Evolutionary conservation across 2,329 filamentous ascomycete genomes (phyloP).

Genomic region (Dendrostoma leiphaemia): DNA sequence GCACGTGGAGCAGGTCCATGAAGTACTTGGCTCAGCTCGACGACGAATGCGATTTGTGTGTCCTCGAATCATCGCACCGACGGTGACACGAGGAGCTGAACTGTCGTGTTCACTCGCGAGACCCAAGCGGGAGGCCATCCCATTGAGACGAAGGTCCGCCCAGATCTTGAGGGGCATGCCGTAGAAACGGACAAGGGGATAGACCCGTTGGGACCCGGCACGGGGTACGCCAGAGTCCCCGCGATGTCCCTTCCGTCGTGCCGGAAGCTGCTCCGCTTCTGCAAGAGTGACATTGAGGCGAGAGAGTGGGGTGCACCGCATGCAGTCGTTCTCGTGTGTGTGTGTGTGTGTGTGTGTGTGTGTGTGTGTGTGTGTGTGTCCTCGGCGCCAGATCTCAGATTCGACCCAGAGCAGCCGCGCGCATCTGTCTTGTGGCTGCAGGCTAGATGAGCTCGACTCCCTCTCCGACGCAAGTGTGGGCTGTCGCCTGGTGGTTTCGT

Average conservation of each 20-base stretch:
- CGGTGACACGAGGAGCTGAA: neutral
- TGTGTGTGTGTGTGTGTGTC: too few relatives aligned
- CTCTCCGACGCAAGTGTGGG: neutral
- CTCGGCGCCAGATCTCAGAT: neutral
- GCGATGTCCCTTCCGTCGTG: neutral
- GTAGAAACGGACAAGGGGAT: neutral
- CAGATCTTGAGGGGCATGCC: too few relatives aligned
- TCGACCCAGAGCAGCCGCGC: neutral
- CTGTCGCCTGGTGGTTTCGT: neutral
- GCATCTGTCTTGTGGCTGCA: neutral
- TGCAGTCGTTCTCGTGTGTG: neutral
- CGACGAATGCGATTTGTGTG: neutral
- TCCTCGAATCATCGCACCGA: neutral
- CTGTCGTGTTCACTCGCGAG: too few relatives aligned
- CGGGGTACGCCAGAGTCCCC: neutral
- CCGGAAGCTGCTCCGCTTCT: conserved; percentile 2
- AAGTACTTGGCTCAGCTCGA: neutral
- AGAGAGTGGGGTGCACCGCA: neutral
- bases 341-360: neutral
- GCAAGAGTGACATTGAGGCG: neutral
- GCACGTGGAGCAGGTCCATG: neutral
- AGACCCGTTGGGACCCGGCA: neutral
- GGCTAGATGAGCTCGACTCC: neutral
- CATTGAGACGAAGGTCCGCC: too few relatives aligned
- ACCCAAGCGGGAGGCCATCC: too few relatives aligned